Evolutionary conservation across 108 stramenopile genomes (phyloP).

Genomic region (Pseudonitzschia pungens): DNA sequence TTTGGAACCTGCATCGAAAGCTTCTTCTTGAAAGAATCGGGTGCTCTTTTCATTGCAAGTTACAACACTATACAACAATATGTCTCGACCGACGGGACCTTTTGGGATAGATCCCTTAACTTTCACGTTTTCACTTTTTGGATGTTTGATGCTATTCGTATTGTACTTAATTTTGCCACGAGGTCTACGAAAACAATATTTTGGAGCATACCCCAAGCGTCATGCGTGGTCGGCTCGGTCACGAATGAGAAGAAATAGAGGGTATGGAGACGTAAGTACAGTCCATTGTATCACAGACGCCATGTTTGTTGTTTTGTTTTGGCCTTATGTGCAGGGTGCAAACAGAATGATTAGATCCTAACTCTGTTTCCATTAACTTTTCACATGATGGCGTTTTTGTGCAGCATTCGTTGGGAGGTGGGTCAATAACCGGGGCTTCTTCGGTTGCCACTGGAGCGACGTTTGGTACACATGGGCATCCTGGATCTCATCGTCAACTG

Average conservation of each 20-base stretch:
- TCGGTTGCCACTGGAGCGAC: slow-evolving; percentile 35
- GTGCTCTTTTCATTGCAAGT: not conserved
- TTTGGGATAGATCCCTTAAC: slow-evolving; percentile 68
- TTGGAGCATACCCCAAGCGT: slow-evolving; percentile 82
- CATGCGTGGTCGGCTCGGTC: slow-evolving; percentile 81
- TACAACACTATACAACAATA: slow-evolving; percentile 10
- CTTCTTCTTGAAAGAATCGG: not conserved
- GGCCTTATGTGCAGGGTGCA: too few relatives aligned
- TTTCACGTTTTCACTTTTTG: slow-evolving; percentile 51
- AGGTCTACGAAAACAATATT: slow-evolving; percentile 70
- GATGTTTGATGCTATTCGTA: slow-evolving; percentile 60
- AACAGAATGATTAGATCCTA: not conserved
- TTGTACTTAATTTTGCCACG: slow-evolving; percentile 70
- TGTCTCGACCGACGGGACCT: slow-evolving; percentile 46
- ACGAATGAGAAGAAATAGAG: slow-evolving; percentile 35
- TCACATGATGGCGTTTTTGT: not conserved
- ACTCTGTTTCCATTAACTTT: not conserved
- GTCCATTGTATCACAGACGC: not conserved
- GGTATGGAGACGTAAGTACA: slow-evolving; percentile 33
- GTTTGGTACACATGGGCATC: slow-evolving; percentile 32
- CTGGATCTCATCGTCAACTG: slow-evolving; percentile 15
- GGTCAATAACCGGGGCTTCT: slow-evolving; percentile 31
- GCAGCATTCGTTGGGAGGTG: slow-evolving; percentile 19
- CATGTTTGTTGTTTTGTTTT: not conserved
- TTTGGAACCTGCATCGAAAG: not conserved